These are phyloP conservation scores for Vitis vinifera DNA, from an alignment of 164 flowering plant species.

Conservation along the genomic window DNA sequence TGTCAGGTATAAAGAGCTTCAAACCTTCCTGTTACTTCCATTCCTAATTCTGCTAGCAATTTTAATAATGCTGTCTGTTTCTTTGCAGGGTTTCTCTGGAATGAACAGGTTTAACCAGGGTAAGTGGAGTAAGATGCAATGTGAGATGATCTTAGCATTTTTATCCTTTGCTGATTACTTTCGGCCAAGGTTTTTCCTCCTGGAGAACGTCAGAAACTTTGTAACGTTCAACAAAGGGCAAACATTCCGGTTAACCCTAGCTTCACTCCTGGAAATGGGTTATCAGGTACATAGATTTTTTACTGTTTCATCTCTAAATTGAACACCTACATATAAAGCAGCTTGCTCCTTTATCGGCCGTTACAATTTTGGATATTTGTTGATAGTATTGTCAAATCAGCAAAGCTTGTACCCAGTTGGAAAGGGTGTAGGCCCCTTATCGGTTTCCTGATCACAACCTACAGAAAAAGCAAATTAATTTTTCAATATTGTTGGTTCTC, in stretches of 20 bases:
- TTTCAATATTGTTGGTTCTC: no score
- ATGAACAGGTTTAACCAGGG: constrained; percentile 90
- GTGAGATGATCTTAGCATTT: constrained; percentile 95
- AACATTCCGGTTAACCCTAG: constrained; percentile 81
- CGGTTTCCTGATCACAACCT: no score
- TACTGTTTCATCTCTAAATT: no score
- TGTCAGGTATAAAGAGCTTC: constrained; percentile 58
- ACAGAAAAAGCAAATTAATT: no score
- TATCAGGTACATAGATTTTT: constrained; percentile 66
- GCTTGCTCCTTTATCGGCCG: no score
- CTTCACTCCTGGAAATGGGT: constrained; percentile 98
- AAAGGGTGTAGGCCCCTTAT: no score
- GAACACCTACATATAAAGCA: no score
- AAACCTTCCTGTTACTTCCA: neutral
- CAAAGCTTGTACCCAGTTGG: no score
- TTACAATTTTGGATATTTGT: no score
- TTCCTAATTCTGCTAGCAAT: neutral
- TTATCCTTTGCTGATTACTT: constrained; percentile 90
- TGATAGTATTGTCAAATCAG: no score
- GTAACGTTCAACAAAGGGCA: constrained; percentile 95
- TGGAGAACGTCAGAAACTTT: constrained; percentile 91
- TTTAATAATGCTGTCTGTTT: neutral
- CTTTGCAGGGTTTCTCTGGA: constrained; percentile 91
- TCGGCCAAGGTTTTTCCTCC: constrained; percentile 76
- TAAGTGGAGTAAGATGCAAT: constrained; percentile 95